Evolutionary conservation across 2,329 filamentous ascomycete species (phyloP).

Genomic region (Colletotrichum liriopes): DNA sequence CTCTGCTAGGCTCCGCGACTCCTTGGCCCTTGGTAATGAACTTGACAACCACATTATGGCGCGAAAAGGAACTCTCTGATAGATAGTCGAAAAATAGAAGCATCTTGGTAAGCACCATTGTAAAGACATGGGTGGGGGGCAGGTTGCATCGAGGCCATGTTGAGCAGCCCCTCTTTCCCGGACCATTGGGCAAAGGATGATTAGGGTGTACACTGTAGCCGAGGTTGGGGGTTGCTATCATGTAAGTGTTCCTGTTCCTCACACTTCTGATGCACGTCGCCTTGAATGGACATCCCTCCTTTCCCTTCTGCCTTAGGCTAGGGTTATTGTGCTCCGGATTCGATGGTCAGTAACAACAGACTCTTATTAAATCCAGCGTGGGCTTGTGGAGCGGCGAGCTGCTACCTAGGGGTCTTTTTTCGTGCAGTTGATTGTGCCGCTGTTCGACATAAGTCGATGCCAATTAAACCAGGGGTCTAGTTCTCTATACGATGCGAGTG

Average conservation of each 20-base stretch:
- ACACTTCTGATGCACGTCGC: conserved; percentile 16
- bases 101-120: conserved; percentile 39
- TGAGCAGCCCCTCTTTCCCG: conserved; percentile 4
- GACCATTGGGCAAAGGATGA: conserved; percentile 30
- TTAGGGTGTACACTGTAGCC: conserved; percentile 19
- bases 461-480: neutral
- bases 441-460: neutral
- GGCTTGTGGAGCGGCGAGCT: neutral
- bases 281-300: conserved; percentile 17
- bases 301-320: conserved; percentile 16
- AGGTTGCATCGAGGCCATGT: conserved; percentile 20
- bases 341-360: neutral
- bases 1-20: conserved; percentile 5
- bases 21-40: neutral
- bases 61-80: neutral
- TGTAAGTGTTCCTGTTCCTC: conserved; percentile 21
- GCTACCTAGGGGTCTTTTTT: neutral
- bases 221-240: conserved; percentile 9
- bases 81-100: conserved; percentile 39
- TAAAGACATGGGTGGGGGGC: conserved; percentile 16
- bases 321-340: neutral
- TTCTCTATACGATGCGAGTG: neutral
- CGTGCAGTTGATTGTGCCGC: neutral
- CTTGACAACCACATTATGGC: neutral
- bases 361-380: neutral